A percentile compares a stretch with the other conserved stretches of the same genome.
Conservation (phyloP, 768 basidiomycete species). For the Boletus vinaceobasis region DNA sequence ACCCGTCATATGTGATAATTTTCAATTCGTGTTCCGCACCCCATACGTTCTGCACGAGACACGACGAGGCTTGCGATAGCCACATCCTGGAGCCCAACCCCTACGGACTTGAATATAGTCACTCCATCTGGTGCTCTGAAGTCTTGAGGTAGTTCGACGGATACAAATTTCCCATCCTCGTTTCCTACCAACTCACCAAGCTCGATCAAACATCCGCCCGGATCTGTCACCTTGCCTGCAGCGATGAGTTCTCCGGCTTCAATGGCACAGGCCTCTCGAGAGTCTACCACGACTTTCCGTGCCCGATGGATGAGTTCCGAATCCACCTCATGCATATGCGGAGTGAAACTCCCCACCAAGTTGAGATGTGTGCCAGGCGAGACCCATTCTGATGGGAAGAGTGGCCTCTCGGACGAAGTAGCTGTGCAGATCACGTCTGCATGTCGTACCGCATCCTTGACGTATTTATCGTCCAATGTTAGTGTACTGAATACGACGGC, state of each 20-base stretch:
- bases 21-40: slow-evolving; percentile 41
- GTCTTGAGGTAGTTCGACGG: slow-evolving; percentile 12
- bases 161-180: slow-evolving; percentile 3
- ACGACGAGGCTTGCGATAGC: slow-evolving; percentile 73
- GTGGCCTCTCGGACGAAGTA: slow-evolving; percentile 64
- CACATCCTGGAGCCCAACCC: slow-evolving; percentile 84
- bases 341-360: slow-evolving; percentile 79
- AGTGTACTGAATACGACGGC: slow-evolving; percentile 14
- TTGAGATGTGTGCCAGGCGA: slow-evolving; percentile 63
- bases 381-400: slow-evolving; percentile 69
- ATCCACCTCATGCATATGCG: slow-evolving; percentile 77
- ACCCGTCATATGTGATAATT: neutral
- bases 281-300: slow-evolving; percentile 67
- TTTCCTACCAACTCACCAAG: slow-evolving; percentile 58
- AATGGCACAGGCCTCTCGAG: slow-evolving; percentile 57
- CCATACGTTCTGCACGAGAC: slow-evolving; percentile 51
- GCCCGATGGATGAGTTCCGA: slow-evolving; percentile 53
- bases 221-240: slow-evolving; percentile 38
- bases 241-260: slow-evolving; percentile 85
- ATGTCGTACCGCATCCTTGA: slow-evolving; percentile 10
- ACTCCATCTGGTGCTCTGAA: slow-evolving; percentile 41
- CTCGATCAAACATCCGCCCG: slow-evolving; percentile 49
- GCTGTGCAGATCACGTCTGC: slow-evolving; percentile 63
- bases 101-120: slow-evolving; percentile 87
- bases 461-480: slow-evolving; percentile 2